Evolutionary conservation across 73 alveolate genomes (phyloP), one percentile per base, ranked within the genome.

Genomic region (Paramecium octaurelia): DNA sequence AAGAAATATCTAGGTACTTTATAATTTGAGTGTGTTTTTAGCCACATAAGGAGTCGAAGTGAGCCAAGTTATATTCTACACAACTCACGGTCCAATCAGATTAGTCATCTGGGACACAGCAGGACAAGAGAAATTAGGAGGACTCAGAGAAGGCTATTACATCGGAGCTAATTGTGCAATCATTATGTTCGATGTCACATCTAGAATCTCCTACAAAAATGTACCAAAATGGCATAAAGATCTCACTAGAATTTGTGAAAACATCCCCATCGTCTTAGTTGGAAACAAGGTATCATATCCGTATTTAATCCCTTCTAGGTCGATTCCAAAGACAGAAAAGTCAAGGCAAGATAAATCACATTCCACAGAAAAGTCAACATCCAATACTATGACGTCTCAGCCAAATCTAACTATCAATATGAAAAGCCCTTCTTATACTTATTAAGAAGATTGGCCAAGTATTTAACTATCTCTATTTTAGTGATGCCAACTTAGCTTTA

Each of bases 391-490:
- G 99, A 98, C 93, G 97, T 98, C 95, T 97, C 99, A 46, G 99
- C 99, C 95, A 97, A 97, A 96, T 88, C 98, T 95, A 98, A 98
- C 97, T 98, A 98, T 96, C 98, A 98, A 95, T 99, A 97, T 92
- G 99, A 99, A 97, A 99, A 99, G 97, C 99, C 99, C 86, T 99
- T 99, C 99, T 86, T 99, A 93, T 99, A 99, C 98, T 97, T 99
- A 71, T 97, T 99, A 88, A 97, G 99, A 93, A 97, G 98, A 94
- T 96, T 98, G 87, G 95, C 98, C 93, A 88, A 88, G 94, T 90
- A 90, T 68, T 69, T 77, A 12, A 27, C 3, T 54, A 44, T 9
- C 11, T 23, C 27, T 34, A 21, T 31, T 36, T 7, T 58, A 94
- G 97, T 77, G 99, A 98, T 92, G 98, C 99, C 84, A 64, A 64